These are phyloP conservation scores for Turritis glabra DNA, from an alignment of 345 rosid species.

Conservation along the genomic window DNA sequence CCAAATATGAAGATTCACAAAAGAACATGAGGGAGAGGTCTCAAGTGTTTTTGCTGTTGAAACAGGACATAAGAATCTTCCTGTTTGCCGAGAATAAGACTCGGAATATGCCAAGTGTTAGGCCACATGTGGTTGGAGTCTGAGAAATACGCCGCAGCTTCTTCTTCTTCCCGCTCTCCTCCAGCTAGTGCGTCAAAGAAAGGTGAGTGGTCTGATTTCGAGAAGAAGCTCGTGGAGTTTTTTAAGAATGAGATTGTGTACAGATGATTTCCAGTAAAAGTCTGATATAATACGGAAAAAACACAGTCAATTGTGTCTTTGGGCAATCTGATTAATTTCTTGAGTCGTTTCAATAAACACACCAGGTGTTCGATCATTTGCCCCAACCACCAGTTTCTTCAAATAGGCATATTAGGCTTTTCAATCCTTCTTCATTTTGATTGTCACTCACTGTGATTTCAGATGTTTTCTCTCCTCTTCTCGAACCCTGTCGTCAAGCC, in stretches of 20 bases:
- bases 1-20: too few relatives aligned
- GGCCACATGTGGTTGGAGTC: slow-evolving; percentile 89
- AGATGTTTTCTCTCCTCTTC: slow-evolving; percentile 45
- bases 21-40: neutral
- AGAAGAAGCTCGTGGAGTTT: slow-evolving; percentile 68
- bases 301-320: neutral
- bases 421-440: neutral
- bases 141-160: slow-evolving; percentile 44
- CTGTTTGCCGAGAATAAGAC: slow-evolving; percentile 87
- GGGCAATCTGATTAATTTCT: neutral
- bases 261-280: too few relatives aligned
- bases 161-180: slow-evolving; percentile 28
- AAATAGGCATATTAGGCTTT: neutral
- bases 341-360: neutral
- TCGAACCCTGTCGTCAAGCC: slow-evolving; percentile 28
- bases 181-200: slow-evolving; percentile 50
- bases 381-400: slow-evolving; percentile 6
- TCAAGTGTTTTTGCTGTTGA: neutral
- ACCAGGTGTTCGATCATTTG: slow-evolving; percentile 36
- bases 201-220: slow-evolving; percentile 59
- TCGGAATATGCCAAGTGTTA: slow-evolving; percentile 92
- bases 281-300: too few relatives aligned
- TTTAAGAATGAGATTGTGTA: slow-evolving; percentile 71
- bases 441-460: neutral
- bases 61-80: slow-evolving; percentile 70